These are phyloP conservation scores for Salix exigua DNA, from an alignment of 345 rosid species.

Conservation along the genomic window DNA sequence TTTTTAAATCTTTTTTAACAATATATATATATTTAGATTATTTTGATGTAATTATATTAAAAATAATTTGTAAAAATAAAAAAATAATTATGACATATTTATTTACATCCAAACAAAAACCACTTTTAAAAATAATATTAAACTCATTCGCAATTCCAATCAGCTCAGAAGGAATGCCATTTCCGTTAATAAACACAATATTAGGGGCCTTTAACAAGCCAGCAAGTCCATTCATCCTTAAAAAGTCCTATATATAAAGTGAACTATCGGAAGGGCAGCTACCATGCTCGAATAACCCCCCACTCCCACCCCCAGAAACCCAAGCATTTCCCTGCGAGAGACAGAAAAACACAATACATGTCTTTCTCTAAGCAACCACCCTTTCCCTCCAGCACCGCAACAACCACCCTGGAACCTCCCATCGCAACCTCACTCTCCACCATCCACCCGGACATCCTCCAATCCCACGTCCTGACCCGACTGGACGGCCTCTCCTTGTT, in stretches of 20 bases:
- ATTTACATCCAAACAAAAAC: too few relatives aligned
- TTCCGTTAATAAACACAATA: neutral
- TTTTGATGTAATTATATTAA: too few relatives aligned
- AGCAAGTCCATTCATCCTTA: neutral
- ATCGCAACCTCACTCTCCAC: slow-evolving; percentile 23
- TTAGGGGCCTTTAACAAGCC: neutral
- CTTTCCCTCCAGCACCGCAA: neutral
- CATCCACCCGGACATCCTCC: slow-evolving; percentile 57
- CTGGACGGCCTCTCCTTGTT: slow-evolving; percentile 70
- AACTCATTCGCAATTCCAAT: too few relatives aligned
- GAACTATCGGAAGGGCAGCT: neutral
- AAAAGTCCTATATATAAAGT: neutral
- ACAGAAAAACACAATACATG: neutral
- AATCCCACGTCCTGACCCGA: slow-evolving; percentile 55
- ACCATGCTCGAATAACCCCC: too few relatives aligned
- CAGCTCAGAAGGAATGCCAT: neutral
- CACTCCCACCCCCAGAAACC: too few relatives aligned
- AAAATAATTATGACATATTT: too few relatives aligned
- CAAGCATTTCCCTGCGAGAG: neutral
- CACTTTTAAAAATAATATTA: too few relatives aligned
- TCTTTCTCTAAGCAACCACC: neutral
- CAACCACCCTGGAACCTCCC: neutral
- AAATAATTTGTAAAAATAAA: too few relatives aligned
- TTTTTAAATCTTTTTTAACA: too few relatives aligned
- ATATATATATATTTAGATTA: too few relatives aligned